Evolutionary conservation across 2,329 filamentous ascomycete genomes (phyloP).

Genomic region (Talaromyces sp.): DNA sequence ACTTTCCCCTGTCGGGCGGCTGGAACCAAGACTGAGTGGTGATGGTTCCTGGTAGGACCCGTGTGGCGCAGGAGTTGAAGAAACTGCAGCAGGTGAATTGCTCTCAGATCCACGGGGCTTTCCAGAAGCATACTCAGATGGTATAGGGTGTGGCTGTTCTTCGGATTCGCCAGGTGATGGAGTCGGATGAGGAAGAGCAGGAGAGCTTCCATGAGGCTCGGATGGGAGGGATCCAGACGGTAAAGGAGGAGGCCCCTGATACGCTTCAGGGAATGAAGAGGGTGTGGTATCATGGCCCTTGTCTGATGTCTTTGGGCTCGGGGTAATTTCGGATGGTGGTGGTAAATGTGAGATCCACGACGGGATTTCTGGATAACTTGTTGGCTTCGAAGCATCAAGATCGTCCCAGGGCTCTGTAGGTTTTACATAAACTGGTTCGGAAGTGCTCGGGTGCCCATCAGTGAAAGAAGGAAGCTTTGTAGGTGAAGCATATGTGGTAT

Average conservation of each 20-base stretch:
- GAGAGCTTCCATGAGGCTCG: background rate
- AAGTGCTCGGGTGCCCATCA: background rate
- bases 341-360: background rate
- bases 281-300: background rate
- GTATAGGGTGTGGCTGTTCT: background rate
- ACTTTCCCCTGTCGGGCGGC: background rate
- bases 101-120: background rate
- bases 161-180: background rate
- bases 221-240: background rate
- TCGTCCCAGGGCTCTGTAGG: background rate
- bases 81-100: background rate
- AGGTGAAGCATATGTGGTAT: background rate
- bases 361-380: background rate
- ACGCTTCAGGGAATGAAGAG: background rate
- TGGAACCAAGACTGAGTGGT: background rate
- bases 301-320: background rate
- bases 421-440: background rate
- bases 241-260: background rate
- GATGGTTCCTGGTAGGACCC: background rate
- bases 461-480: background rate
- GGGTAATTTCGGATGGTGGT: background rate
- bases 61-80: background rate
- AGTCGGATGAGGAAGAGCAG: background rate
- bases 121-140: background rate
- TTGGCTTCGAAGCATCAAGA: background rate